Base-by-base conservation (phyloP, 345 rosid species). In the Cochlearia excelsa region DNA sequence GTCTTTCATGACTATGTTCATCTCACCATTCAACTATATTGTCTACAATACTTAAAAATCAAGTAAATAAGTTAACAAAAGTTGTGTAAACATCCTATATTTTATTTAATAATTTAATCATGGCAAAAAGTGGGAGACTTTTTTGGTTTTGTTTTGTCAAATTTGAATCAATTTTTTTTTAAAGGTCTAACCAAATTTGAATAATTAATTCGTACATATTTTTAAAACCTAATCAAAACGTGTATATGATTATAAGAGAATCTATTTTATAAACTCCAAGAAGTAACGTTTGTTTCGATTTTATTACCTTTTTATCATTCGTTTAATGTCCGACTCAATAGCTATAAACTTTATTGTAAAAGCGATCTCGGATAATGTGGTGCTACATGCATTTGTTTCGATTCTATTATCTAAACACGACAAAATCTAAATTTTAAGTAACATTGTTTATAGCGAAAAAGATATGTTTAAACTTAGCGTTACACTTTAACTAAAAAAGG, bases 1-100 rank as follows among this genome's bases (percentile, higher is more conserved):
- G 45, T 50, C 64, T 56, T 63, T 37, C 50, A 51, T 56, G 69
- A 63, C 69, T 51, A 63, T 45, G 65, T 70, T 64, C 65, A 64
- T 51, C 27, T 64, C 74, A 64, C 74, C 74, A 26, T 57, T 57
- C 70, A 57, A 49, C 74, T 45, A 57, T 30, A 63, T 29, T 64
- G 63, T 51, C 26, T 16, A 16, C 23, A 16, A 16, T 33, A 33
- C 35, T 33, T 33, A 33, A 2, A 33, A 33, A 33, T 33, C 35
- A 33, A 3, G 35, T 33, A 33, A 33, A 33, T 4, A 6, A 16
- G 23, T 16, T 37, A 37, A 37, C 5, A 5, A 4, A 37, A 4
- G 7, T 4, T 43, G 46, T 69, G 63, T 54, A 69, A 54, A 69
- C 57, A 40, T 7, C 45, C 34, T 30, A 28, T 61, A 41, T 39